Base-by-base conservation (phyloP, 2,329 filamentous ascomycete genomes). In the Penicillium sp. region DNA sequence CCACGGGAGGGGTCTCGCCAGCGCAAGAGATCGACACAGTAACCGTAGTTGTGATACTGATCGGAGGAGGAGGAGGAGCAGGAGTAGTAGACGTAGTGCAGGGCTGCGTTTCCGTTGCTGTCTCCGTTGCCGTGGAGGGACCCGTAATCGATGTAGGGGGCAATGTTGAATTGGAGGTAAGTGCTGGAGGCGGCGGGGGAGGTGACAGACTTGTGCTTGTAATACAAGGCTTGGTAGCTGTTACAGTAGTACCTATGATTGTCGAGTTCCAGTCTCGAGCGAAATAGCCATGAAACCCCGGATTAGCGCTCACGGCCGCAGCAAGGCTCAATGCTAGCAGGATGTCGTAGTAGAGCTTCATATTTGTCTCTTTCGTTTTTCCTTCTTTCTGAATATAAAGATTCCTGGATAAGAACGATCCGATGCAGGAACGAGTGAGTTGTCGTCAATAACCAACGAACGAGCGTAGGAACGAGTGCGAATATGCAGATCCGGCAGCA, bases 281-380 rank as follows among this genome's bases (percentile, higher is more conserved):
- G 8, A 40, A 20, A 6, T 1, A 14, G 16, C 20, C 3, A 24
- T 30, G 6, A 28, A 30, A 6, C 5, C 28, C 3, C 23, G 28
- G 11, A 33, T 26, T 16, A 52, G 50, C 50, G 12, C 23, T 26
- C 23, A 33, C 38, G 21, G 50, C 14, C 14, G 46, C 20, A 33
- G 33, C 50, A 43, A 58, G 51, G 35, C 38, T 21, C 26, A 58
- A 38, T 16, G 35, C 35, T n/a, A 58, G 45, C 4, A 42, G 4
- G 47, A 58, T 16, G 20, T 42, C 26, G 20, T 38, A n/a, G 38
- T 45, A 35, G 20, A 48, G 8, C 56, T 58, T 54, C 56, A 54
- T 58, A 4, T 30, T 57, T 33, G 11, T 7, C 16, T 12, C n/a
- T n/a, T 2, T 42, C 9, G 20, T 12, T 5, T 20, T 43, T n/a